Conservation (phyloP, 2,329 filamentous ascomycete species). For the Botryotinia narcissicola region DNA sequence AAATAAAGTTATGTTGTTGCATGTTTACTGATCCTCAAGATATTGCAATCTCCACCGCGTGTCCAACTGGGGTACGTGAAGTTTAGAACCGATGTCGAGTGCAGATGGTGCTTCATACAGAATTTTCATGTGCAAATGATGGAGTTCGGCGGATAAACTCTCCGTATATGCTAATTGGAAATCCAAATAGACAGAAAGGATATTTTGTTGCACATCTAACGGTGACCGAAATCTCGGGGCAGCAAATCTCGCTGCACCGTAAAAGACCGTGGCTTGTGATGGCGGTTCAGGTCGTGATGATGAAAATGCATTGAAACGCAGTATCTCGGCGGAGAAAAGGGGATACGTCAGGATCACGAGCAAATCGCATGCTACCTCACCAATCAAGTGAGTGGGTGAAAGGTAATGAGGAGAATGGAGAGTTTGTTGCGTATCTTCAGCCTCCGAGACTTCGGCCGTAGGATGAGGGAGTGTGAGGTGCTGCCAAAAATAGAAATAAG, state of each 20-base stretch:
- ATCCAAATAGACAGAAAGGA: neutral
- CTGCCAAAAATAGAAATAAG: neutral
- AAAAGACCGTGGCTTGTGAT: neutral
- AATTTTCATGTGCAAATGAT: neutral
- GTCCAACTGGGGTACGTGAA: neutral
- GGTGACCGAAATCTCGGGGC: neutral
- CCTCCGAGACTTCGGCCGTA: neutral
- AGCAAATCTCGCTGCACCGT: neutral
- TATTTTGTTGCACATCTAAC: neutral
- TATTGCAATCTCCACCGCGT: neutral
- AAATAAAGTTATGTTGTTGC: neutral
- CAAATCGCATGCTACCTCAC: neutral
- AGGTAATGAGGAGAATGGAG: neutral
- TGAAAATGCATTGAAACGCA: neutral
- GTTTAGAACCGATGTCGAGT: neutral
- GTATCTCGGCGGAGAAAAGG: neutral
- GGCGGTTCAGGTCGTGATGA: neutral
- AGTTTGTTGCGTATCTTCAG: neutral
- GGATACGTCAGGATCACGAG: neutral
- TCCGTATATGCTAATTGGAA: neutral
- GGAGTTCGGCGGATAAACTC: neutral
- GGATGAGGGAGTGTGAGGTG: accelerated
- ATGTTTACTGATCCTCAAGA: neutral
- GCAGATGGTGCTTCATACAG: neutral
- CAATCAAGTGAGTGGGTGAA: neutral